Base-by-base conservation (phyloP, 2,329 filamentous ascomycete genomes). In the Ophiobolus disseminans region DNA sequence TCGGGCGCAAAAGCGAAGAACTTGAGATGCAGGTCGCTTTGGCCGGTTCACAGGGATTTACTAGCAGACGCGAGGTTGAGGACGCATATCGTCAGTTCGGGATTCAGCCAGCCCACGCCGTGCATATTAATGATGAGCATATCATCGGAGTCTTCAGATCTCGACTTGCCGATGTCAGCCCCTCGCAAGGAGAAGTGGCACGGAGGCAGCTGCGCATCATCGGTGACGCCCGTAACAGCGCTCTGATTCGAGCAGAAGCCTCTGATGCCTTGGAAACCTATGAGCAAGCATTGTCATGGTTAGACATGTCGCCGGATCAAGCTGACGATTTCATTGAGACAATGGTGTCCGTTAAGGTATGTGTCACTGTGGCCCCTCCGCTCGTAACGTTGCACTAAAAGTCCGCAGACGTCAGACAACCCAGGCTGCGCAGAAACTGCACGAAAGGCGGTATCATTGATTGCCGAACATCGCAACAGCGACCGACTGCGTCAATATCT, bases 61-160 rank as follows among this genome's bases (percentile, higher is more conserved):
- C 82, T 59, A 83, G 80, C 23, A 73, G 80, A 31, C 75, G 80
- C 42, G 84, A 87, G 42, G 69, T 89, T 5, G 64, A 72, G 6
- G 73, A 78, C 16, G 85, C 86, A 3, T 88, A 86, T 65, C 75
- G 73, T 35, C 82, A 79, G 52, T 82, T 90, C 46, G 78, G 77
- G n/a, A 72, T 89, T 7, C 70, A 77, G 22, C 67, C 73, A 10
- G 48, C 52, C 4, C 68, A 79, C 26, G 69, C 65, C 14, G 67
- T 69, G 14, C 38, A 50, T 20, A 64, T 81, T 23, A 78, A 76
- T 4, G 86, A 88, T 50, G 81, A 86, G 23, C 77, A 80, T 46
- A 84, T 90, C 26, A 81, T 87, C 51, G 82, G 82, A 11, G 75
- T 78, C 13, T 89, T 86, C 63, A 82, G 80, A 52, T 80, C 84